Evolutionary conservation across 306 rosid genomes (phyloP), one percentile per base, ranked within the genome.

Genomic region (Fragaria ananassa): DNA sequence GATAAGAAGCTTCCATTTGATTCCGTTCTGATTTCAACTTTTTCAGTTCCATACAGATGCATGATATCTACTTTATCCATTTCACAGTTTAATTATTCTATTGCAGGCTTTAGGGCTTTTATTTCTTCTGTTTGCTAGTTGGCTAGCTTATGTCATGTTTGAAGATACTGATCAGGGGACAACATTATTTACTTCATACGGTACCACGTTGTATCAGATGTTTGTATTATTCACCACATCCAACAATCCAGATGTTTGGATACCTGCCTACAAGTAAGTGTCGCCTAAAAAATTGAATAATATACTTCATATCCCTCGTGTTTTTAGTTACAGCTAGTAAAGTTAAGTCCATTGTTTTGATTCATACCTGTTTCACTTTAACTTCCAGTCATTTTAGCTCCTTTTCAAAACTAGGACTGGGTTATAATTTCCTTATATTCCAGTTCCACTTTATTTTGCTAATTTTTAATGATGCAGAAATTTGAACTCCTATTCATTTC

Each of bases 201-300:
- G 93, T 39, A 41, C 88, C 54, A 91, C 99, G 0, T 70, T 95
- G 74, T 95, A 88, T 88, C 97, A 95, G 76, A 83, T 95, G 91
- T 83, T 95, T 78, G 60, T 92, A 69, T 86, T 95, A 76, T 95
- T 95, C 89, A 89, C 96, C 79, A 92, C 99, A 35, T 87, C 93
- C 79, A 95, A 95, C 86, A 95, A 85, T 85, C 99, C 99, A 60
- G 93, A 95, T 86, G 99, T 95, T 78, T 95, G 99, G 99, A 87
- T 91, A 83, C 99, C 97, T 82, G 99, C 99, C 65, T 95, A 95
- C 96, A 95, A 91, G 99, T 95, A 85, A 84, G 97, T 49, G 72
- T 58, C 50, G 46, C 66, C 79, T 81, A 72, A 56, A 79, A 51
- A 70, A 68, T 37, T 71, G 45, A 66, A 65, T 74, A 51, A 49